A percentile compares a stretch with the other conserved stretches of the same genome.
Conservation (phyloP, 192 early-diverging fungal genomes). For the Spizellomyces sp. region DNA sequence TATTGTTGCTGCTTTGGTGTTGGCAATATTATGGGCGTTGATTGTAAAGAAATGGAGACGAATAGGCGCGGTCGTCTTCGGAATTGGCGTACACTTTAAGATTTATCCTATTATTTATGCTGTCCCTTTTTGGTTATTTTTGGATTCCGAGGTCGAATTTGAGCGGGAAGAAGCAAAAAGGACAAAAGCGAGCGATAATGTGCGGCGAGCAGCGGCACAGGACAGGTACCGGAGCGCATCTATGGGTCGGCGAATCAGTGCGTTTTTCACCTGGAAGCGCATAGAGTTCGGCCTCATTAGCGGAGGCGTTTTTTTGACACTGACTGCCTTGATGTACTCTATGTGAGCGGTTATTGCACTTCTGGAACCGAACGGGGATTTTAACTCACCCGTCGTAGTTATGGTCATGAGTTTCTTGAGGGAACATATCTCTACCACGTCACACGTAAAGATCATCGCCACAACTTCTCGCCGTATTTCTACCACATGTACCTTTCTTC, state of each 20-base stretch:
- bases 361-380: not conserved
- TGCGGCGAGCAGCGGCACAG: not conserved
- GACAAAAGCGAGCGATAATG: not conserved
- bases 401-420: conserved; percentile 84
- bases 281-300: conserved; percentile 48
- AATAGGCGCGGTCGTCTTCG: conserved; percentile 69
- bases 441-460: conserved; percentile 94
- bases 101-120: conserved; percentile 97
- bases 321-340: conserved; percentile 39
- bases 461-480: conserved; percentile 98
- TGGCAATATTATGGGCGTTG: conserved; percentile 75
- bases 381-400: conserved; percentile 40
- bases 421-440: conserved; percentile 95
- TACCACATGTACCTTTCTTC: conserved; percentile 86
- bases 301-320: conserved; percentile 39
- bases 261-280: conserved; percentile 30
- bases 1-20: conserved; percentile 75
- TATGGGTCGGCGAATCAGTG: not conserved
- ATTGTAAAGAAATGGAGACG: conserved; percentile 6
- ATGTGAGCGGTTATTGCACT: conserved; percentile 21
- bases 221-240: too few relatives aligned
- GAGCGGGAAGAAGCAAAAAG: not conserved
- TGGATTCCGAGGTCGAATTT: not conserved
- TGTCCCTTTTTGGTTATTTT: conserved; percentile 69
- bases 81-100: conserved; percentile 94